A percentile compares a stretch with the other conserved stretches of the same genome.
phyloP scores from a whole-genome alignment of 345 rosid species.

The Salix dunnii region DNA sequence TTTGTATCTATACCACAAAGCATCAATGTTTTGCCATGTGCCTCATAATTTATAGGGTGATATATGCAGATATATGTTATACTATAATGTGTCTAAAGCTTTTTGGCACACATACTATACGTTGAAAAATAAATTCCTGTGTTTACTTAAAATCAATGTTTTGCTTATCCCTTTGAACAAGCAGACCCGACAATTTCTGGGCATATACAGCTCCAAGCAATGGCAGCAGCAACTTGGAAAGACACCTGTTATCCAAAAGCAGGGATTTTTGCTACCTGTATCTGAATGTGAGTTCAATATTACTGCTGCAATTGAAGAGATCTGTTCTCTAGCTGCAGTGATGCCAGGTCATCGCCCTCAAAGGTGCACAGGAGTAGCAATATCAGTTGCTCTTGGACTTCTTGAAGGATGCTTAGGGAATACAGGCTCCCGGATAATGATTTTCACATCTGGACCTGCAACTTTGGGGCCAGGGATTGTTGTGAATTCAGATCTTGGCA shows the following conservation, averaged over 20 bases:
- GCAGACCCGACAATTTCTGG: conserved; percentile 67
- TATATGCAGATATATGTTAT: neutral
- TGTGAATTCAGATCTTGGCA: conserved; percentile 54
- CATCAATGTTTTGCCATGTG: no score
- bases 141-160: neutral
- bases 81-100: neutral
- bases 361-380: conserved; percentile 81
- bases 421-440: conserved; percentile 79
- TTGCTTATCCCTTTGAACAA: neutral
- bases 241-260: conserved; percentile 47
- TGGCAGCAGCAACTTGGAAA: conserved; percentile 54
- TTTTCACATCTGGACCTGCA: conserved; percentile 91
- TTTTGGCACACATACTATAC: neutral
- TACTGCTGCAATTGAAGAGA: conserved; percentile 75
- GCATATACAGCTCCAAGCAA: conserved; percentile 41
- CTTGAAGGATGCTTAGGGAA: conserved; percentile 63
- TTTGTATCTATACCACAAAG: neutral
- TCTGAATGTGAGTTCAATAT: conserved; percentile 82
- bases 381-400: conserved; percentile 71
- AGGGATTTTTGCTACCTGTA: conserved; percentile 70
- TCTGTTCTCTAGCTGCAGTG: conserved; percentile 32
- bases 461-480: conserved; percentile 86
- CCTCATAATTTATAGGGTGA: neutral
- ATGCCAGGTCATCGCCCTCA: conserved; percentile 69
- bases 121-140: neutral